phyloP scores from a whole-genome alignment of 768 basidiomycete species.

The Boletus rufocinnamomeus region DNA sequence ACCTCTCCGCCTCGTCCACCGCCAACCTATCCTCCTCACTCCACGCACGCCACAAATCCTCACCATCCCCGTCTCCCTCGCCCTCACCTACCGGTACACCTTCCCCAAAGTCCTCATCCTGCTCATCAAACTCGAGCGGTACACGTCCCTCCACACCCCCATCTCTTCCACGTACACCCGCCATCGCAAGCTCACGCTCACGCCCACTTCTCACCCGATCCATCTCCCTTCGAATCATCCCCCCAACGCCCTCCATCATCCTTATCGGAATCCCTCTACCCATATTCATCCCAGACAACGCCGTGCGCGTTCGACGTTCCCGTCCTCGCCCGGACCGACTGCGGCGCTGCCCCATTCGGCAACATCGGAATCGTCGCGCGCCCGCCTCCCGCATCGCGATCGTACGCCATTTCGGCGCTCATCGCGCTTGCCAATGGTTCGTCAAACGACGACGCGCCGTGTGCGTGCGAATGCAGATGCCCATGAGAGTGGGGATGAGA shows the following conservation, averaged over 20 bases:
- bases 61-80: constrained; percentile 10
- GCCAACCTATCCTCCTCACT: constrained; percentile 33
- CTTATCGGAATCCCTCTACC: constrained; percentile 54
- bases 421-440: no score
- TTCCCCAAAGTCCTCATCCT: constrained; percentile 60
- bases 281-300: no score
- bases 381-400: constrained; percentile 41
- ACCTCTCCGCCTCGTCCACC: constrained; percentile 34
- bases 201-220: constrained; percentile 16
- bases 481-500: not conserved
- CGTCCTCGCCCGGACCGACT: constrained; percentile 4
- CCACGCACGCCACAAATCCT: constrained; percentile 30
- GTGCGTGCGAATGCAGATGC: constrained; percentile 43
- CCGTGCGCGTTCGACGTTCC: constrained; percentile 17
- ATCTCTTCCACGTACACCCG: not conserved
- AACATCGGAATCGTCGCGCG: no score
- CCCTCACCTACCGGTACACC: constrained; percentile 2
- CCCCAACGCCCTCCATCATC: constrained; percentile 61
- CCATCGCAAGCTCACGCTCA: not conserved
- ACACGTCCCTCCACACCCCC: constrained; percentile 24
- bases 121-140: constrained; percentile 62
- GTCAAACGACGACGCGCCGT: constrained; percentile 56
- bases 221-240: constrained; percentile 57
- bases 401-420: constrained; percentile 58
- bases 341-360: constrained; percentile 52